These are phyloP conservation scores for Scenedesmus sp. DNA, from an alignment of 163 green algal species.

Conservation along the genomic window DNA sequence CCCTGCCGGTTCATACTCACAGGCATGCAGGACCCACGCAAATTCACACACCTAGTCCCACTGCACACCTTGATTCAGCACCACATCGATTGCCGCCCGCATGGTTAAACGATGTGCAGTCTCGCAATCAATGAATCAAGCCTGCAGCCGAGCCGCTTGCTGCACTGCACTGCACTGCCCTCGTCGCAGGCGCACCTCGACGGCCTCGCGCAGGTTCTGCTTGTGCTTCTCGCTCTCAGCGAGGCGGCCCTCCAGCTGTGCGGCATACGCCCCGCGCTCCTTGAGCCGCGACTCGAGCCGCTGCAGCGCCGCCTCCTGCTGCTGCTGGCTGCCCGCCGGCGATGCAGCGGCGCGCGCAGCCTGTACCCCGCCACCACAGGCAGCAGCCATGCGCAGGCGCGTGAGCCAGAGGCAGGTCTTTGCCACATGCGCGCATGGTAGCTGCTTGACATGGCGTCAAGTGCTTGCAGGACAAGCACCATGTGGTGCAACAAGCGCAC, in stretches of 20 bases:
- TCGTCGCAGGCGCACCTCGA: neutral
- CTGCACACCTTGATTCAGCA: no score
- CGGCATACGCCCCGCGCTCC: neutral
- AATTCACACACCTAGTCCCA: no score
- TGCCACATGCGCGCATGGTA: neutral
- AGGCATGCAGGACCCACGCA: neutral
- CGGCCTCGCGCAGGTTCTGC: neutral
- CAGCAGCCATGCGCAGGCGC: neutral
- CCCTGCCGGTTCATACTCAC: neutral
- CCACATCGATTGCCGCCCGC: no score
- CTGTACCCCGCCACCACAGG: neutral
- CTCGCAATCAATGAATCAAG: neutral
- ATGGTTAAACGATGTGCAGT: no score
- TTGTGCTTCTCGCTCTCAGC: slow-evolving; percentile 42
- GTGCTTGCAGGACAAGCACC: neutral
- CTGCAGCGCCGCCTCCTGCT: slow-evolving; percentile 22
- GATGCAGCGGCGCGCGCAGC: slow-evolving; percentile 31
- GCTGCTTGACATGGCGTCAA: neutral
- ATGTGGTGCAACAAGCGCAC: neutral
- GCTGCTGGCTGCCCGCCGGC: slow-evolving; percentile 1
- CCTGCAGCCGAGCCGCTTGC: neutral
- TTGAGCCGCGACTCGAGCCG: neutral
- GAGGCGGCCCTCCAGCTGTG: neutral
- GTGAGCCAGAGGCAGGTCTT: no score
- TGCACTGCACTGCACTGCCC: neutral